phyloP scores from a whole-genome alignment of 768 basidiomycete genomes.

The Lactarius hatsudake region DNA sequence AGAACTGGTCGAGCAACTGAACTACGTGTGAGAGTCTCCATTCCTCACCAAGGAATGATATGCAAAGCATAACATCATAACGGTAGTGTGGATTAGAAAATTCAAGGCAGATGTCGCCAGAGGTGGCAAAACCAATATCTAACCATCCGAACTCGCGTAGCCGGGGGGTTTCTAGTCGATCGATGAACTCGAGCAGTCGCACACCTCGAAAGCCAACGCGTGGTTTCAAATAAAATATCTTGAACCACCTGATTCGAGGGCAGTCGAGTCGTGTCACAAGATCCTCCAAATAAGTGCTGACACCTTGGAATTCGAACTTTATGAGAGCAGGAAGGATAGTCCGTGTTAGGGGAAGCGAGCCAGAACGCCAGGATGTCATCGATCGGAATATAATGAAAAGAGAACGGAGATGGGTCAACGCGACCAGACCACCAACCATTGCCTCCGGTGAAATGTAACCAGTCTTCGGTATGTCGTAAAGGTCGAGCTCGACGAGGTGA shows the following conservation, averaged over 20 bases:
- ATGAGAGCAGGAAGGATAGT: neutral
- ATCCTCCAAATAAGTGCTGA: neutral
- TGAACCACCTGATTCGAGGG: neutral
- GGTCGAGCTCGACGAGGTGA: neutral
- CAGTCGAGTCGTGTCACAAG: neutral
- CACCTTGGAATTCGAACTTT: neutral
- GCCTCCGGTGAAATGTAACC: neutral
- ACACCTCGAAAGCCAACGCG: neutral
- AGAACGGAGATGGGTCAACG: neutral
- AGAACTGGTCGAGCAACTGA: neutral
- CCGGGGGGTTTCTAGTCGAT: neutral
- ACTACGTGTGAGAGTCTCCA: neutral
- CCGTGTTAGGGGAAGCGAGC: neutral
- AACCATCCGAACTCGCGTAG: neutral
- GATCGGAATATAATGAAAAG: neutral
- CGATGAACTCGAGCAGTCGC: neutral
- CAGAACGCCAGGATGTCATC: neutral
- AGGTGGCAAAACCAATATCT: neutral
- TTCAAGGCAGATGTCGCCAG: neutral
- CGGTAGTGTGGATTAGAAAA: neutral
- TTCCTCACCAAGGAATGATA: neutral
- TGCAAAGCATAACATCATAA: too few species aligned
- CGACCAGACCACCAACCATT: neutral
- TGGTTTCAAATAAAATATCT: neutral
- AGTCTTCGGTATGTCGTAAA: neutral